phyloP scores from a whole-genome alignment of 441 rosid species.

The Syzygium malaccense region DNA sequence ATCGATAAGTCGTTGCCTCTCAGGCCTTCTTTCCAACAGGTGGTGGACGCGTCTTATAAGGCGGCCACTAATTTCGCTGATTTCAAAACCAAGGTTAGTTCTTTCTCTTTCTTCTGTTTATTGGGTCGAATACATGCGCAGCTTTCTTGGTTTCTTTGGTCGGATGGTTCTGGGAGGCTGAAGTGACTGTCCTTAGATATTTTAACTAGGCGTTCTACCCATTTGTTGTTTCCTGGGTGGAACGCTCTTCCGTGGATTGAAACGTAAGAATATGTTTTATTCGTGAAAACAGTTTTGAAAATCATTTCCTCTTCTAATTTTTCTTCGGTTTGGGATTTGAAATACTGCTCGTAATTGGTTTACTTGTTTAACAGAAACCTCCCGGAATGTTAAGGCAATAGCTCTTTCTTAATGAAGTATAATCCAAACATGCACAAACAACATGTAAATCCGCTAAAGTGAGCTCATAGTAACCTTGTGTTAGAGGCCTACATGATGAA shows the following conservation, averaged over 20 bases:
- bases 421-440: neutral
- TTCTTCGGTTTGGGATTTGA: too few species aligned
- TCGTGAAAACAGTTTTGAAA: too few species aligned
- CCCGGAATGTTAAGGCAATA: neutral
- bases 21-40: slow-evolving; percentile 49
- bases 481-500: neutral
- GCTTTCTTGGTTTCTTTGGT: neutral
- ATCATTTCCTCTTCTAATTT: too few species aligned
- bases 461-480: neutral
- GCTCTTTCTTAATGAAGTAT: neutral
- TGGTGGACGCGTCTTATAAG: slow-evolving; percentile 45
- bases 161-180: too few species aligned
- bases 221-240: too few species aligned
- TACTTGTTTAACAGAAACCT: too few species aligned
- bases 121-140: neutral
- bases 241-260: too few species aligned
- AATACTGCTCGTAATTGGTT: too few species aligned
- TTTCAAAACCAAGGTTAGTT: slow-evolving; percentile 62
- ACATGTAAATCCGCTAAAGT: neutral
- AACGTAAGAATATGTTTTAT: too few species aligned
- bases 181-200: too few species aligned
- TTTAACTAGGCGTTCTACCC: too few species aligned
- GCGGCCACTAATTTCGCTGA: slow-evolving; percentile 53
- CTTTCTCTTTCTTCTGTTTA: neutral
- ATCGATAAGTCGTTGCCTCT: slow-evolving; percentile 11